A percentile compares a stretch with the other conserved stretches of the same genome.
Conservation (phyloP, 768 basidiomycete genomes). For the Clathrus columnatus region DNA sequence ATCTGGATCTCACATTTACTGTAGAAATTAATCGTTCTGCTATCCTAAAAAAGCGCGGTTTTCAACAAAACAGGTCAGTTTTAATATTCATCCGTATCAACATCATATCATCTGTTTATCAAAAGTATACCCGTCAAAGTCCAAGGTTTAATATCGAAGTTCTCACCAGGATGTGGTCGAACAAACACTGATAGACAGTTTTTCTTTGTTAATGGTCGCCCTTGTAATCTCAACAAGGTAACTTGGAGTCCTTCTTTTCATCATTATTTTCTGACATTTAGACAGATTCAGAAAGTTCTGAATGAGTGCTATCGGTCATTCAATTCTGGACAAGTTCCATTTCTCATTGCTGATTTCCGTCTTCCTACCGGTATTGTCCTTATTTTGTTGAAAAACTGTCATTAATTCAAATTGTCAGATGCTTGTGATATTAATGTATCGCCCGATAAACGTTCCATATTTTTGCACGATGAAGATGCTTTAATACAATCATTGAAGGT, state of each 20-base stretch:
- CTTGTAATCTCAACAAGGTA: constrained; percentile 73
- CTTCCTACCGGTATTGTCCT: constrained; percentile 61
- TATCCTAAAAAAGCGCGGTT: constrained; percentile 36
- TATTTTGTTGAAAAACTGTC: background rate
- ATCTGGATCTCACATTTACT: constrained; percentile 60
- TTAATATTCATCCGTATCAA: background rate
- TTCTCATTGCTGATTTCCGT: constrained; percentile 75
- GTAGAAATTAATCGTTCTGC: constrained; percentile 54
- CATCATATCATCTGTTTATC: background rate
- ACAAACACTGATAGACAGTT: constrained; percentile 81
- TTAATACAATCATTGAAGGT: constrained; percentile 76
- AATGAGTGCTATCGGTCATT: constrained; percentile 91
- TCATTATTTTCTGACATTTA: background rate
- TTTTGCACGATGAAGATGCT: constrained; percentile 79
- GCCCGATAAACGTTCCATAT: constrained; percentile 94
- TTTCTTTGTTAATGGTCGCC: constrained; percentile 87
- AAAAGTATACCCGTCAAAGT: constrained; percentile 40
- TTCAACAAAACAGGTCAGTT: constrained; percentile 17
- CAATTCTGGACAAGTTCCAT: constrained; percentile 64
- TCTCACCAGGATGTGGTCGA: constrained; percentile 65
- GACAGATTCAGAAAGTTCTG: constrained; percentile 77
- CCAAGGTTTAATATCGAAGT: constrained; percentile 78
- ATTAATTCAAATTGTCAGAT: constrained; percentile 32
- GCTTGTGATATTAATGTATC: constrained; percentile 89
- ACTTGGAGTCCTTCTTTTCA: constrained; percentile 2